Percentiles rank a stretch among this genome's conserved stretches.
phyloP scores from a whole-genome alignment of 495 filamentous ascomycete species.

The Neurospora sp. region DNA sequence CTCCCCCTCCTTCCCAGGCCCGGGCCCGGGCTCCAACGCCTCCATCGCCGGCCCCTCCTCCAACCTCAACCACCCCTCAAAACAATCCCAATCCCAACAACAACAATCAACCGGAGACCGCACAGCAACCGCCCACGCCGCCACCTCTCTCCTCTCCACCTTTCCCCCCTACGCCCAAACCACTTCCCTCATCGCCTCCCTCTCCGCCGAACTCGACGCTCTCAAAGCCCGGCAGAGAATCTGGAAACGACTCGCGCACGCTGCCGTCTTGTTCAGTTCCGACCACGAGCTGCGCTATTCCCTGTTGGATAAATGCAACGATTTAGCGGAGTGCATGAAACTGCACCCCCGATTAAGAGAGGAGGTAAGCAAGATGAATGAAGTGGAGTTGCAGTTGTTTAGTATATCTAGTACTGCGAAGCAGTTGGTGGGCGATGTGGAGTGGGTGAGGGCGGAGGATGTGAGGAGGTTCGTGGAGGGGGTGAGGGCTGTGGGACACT shows the following conservation, averaged over 20 bases:
- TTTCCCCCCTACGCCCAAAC: background rate
- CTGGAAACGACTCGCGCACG: background rate
- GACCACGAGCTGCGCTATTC: background rate
- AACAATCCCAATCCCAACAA: background rate
- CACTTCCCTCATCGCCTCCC: too few species aligned
- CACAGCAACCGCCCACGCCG: background rate
- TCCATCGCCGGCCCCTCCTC: background rate
- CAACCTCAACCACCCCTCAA: background rate
- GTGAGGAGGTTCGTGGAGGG: background rate
- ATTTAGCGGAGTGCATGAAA: background rate
- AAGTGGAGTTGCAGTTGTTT: background rate
- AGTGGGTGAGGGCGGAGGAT: background rate
- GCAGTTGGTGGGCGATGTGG: background rate
- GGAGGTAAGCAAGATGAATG: background rate
- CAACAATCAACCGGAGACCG: background rate
- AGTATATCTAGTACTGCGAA: background rate
- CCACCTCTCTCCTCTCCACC: background rate
- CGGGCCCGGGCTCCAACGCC: background rate
- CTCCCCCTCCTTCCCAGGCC: background rate
- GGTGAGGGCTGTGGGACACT: too few species aligned
- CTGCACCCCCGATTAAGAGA: accelerated
- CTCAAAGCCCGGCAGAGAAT: background rate
- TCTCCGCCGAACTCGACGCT: background rate
- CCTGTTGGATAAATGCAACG: background rate
- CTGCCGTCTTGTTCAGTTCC: background rate